phyloP scores from a whole-genome alignment of 2,329 filamentous ascomycete species.

The Colletotrichum sp. region DNA sequence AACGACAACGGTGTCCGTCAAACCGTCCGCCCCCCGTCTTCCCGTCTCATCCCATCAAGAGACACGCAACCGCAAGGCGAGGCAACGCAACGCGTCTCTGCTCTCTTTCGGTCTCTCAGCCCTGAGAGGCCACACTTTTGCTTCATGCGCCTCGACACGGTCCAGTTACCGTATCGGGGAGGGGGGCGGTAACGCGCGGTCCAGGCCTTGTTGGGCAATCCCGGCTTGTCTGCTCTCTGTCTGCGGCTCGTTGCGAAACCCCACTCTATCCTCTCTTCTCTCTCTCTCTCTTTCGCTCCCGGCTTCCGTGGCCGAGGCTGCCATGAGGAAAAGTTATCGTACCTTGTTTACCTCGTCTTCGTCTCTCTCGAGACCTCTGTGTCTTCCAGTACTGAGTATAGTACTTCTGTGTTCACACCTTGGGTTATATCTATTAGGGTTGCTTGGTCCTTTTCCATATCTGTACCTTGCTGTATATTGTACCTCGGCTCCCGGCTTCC shows the following conservation, averaged over 20 bases:
- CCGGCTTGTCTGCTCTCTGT: constrained; percentile 11
- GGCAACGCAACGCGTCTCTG: not conserved
- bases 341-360: too few relatives aligned
- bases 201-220: constrained; percentile 2
- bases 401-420: too few relatives aligned
- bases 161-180: not conserved
- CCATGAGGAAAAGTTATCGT: too few relatives aligned
- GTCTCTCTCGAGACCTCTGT: too few relatives aligned
- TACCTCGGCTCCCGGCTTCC: not conserved
- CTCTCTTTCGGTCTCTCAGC: not conserved
- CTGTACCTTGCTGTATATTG: too few relatives aligned
- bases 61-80: not conserved
- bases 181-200: not conserved
- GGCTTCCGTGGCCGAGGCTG: too few relatives aligned
- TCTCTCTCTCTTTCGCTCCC: not conserved
- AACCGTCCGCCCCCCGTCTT: not conserved
- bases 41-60: constrained; percentile 4
- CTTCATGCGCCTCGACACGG: constrained; percentile 6
- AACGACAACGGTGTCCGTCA: not conserved
- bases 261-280: not conserved
- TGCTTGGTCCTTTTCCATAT: too few relatives aligned
- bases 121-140: not conserved
- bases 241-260: constrained; percentile 2
- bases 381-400: too few relatives aligned
- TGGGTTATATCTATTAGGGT: too few relatives aligned